Percentiles rank a stretch among this genome's conserved stretches.
phyloP scores from a whole-genome alignment of 345 rosid species.

The Fremontodendron californicum region DNA sequence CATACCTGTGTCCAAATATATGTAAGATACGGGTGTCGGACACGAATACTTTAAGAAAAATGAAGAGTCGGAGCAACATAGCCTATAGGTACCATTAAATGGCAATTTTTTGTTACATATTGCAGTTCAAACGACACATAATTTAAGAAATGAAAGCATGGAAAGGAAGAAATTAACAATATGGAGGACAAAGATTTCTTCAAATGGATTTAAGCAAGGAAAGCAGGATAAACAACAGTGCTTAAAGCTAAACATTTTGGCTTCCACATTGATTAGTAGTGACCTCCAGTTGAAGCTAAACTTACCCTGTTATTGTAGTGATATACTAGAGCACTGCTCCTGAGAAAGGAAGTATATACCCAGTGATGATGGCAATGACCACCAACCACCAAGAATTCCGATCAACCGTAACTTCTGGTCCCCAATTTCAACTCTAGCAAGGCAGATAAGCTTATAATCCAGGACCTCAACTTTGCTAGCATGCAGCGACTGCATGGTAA shows the following conservation, averaged over 20 bases:
- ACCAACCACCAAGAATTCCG: slow-evolving; percentile 62
- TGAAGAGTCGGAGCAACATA: no score
- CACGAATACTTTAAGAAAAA: no score
- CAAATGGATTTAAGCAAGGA: not conserved
- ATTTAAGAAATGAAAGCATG: not conserved
- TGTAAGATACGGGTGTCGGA: no score
- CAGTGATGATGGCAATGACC: slow-evolving; percentile 38
- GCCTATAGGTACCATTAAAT: not conserved
- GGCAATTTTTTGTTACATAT: not conserved
- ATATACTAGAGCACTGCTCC: slow-evolving; percentile 4
- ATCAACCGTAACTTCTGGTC: slow-evolving; percentile 36
- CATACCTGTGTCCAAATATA: no score
- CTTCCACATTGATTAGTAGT: no score
- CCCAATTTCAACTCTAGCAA: slow-evolving; percentile 45
- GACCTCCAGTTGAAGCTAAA: not conserved
- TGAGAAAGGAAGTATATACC: slow-evolving; percentile 11
- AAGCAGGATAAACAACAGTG: not conserved
- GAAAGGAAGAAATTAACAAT: not conserved
- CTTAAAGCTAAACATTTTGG: not conserved
- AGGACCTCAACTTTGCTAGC: slow-evolving; percentile 55
- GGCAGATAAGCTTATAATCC: slow-evolving; percentile 49
- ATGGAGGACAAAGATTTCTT: not conserved
- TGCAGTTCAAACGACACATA: not conserved
- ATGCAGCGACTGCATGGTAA: slow-evolving; percentile 34
- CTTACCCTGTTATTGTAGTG: slow-evolving; percentile 21